Evolutionary conservation across 2,329 filamentous ascomycete genomes (phyloP), one percentile per base, ranked within the genome.

Genomic region (Remersonia thermophila): DNA sequence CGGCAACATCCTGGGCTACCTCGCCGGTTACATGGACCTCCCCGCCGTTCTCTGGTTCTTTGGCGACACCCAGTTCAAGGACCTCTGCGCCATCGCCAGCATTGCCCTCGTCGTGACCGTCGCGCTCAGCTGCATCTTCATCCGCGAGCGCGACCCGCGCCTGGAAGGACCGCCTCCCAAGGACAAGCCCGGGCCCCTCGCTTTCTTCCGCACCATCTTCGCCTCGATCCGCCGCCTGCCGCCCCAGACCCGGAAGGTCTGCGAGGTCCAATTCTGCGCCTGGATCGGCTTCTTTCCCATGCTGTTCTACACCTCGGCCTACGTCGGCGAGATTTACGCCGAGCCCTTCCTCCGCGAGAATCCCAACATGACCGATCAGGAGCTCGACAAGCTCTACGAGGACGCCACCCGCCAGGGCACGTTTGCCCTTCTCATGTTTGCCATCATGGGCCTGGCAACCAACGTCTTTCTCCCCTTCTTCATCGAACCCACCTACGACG

Each of bases 281-380:
- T 96, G 87, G 87, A 78, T 95, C 38, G 89, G 85, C 35, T 95
- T 89, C 75, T 96, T 95, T 51, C 87, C 87, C 1, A 86, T 94
- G 56, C 69, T 96, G 3, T 95, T 93, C 61, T 96, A 96, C 63
- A 85, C 85, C 4, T 93, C 86, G 1, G 93, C 85, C 13, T 96
- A 91, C 56, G 81, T 95, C 47, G 87, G 83, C 43, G 85, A 94
- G 54, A 83, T 96, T 38, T 94, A 94, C 50, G 82, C 85, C 13
- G 80, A 94, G 53, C 85, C 85, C 0, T 82, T 72, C 47, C 77
- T 95, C 35, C 68, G 77, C 46, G 64, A 72, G 35, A 82, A 94
- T 47, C 86, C 85, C 0, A 62, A 89, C 54, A 80, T 94, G 67
- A 72, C 77, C 1, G 71, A 79, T 0, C 67, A 71, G 12, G 77